phyloP scores from a whole-genome alignment of 2,329 filamentous ascomycete genomes.

The Mycocentrospora acerina region DNA sequence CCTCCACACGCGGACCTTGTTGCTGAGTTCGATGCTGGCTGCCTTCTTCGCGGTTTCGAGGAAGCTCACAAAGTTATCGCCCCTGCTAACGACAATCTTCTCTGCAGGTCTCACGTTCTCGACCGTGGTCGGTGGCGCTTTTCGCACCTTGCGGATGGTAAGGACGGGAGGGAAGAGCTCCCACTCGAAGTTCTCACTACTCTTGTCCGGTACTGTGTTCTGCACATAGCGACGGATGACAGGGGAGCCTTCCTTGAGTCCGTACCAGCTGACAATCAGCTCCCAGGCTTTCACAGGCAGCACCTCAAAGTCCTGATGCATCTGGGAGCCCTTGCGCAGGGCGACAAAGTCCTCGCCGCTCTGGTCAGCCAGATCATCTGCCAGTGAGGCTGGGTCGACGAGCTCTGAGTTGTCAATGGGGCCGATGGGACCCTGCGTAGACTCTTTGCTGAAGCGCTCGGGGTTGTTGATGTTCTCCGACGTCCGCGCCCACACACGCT shows the following conservation, averaged over 20 bases:
- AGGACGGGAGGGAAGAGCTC: slow-evolving; percentile 86
- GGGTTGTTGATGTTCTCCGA: slow-evolving; percentile 39
- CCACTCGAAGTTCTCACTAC: slow-evolving; percentile 68
- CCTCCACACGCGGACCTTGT: slow-evolving; percentile 77
- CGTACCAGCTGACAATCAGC: slow-evolving; percentile 79
- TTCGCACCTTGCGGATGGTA: slow-evolving; percentile 76
- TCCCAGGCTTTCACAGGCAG: slow-evolving; percentile 82
- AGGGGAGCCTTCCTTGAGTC: slow-evolving; percentile 66
- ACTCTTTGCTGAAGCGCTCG: slow-evolving; percentile 60
- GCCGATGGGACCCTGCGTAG: slow-evolving; percentile 66
- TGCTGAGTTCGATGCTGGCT: slow-evolving; percentile 65
- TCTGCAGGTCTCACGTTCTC: slow-evolving; percentile 63
- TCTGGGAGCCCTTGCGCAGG: slow-evolving; percentile 65
- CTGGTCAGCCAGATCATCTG: slow-evolving; percentile 35
- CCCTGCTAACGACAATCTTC: slow-evolving; percentile 69
- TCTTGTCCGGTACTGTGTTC: slow-evolving; percentile 66
- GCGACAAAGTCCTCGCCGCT: slow-evolving; percentile 64
- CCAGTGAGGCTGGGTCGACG: slow-evolving; percentile 28
- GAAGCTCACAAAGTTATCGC: slow-evolving; percentile 71
- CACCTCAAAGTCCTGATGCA: slow-evolving; percentile 72
- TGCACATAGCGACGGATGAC: slow-evolving; percentile 76
- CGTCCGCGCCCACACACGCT: slow-evolving; percentile 42
- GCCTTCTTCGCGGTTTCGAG: slow-evolving; percentile 71
- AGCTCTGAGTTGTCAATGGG: slow-evolving; percentile 87
- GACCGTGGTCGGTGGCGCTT: slow-evolving; percentile 60